Evolutionary conservation across 106 monocot species (phyloP).

Genomic region (Agapanthus africanus): DNA sequence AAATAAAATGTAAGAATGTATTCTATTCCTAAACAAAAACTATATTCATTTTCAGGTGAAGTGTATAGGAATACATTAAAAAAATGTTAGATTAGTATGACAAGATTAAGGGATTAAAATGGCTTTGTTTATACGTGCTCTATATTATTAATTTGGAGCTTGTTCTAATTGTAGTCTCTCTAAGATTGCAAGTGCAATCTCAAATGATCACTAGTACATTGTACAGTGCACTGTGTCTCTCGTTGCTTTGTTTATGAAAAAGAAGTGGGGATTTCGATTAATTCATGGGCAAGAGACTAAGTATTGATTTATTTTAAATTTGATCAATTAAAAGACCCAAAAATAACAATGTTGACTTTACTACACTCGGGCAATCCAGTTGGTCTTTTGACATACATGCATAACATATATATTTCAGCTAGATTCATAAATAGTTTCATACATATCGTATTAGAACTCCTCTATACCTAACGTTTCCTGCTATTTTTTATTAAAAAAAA

Average conservation of each 20-base stretch:
- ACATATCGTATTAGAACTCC: not conserved
- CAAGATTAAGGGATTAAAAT: not conserved
- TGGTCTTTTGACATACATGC: not conserved
- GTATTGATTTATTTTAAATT: not conserved
- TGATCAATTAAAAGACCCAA: not conserved
- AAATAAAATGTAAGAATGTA: not conserved
- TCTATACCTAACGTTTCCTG: not conserved
- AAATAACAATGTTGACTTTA: not conserved
- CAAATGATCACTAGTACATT: not conserved
- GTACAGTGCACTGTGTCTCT: not conserved
- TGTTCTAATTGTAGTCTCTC: not conserved
- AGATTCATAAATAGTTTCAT: too few species aligned
- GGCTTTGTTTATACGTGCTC: not conserved
- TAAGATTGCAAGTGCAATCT: not conserved
- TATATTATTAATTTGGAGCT: not conserved
- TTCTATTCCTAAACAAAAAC: not conserved
- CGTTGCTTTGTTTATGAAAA: too few species aligned
- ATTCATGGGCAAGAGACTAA: not conserved
- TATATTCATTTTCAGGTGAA: not conserved
- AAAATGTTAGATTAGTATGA: not conserved
- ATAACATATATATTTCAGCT: not conserved
- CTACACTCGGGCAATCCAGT: not conserved
- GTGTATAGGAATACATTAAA: not conserved
- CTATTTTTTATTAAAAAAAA: not conserved
- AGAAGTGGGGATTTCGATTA: too few species aligned